Base-by-base conservation (phyloP, 225 moss, liverwort and hornwort species). In the Thuidium tamariscinum region DNA sequence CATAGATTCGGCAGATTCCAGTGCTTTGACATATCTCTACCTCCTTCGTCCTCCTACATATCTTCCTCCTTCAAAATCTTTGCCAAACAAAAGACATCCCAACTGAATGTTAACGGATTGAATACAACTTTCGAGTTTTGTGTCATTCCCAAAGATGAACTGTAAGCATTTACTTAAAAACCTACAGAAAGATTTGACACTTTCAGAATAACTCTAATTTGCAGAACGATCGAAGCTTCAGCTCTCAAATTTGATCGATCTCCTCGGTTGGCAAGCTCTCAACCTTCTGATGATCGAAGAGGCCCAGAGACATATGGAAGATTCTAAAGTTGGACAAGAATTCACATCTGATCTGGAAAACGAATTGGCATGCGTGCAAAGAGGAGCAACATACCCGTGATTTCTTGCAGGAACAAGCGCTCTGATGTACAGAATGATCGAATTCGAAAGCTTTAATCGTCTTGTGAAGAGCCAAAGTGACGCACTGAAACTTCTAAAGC, bases 1-100 rank as follows among this genome's bases (percentile, higher is more conserved):
- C 84, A 85, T 69, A 85, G 79, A 62, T 82, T 87, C 41, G 82
- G 79, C 90, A 82, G 71, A 62, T 85, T 87, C 77, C 59, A 32
- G 42, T 77, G 79, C 85, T 77, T 90, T 90, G 90, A 90, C 92
- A 92, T 92, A 82, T 88, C 92, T 84, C 85, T 80, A n/a, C 61
- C 74, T 89, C 83, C 37, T 80, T 49, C 65, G 79, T 59, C 63
- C 75, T 34, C 65, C 89, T 91, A 85, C 91, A 89, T 62, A 64
- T 75, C 82, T 63, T 49, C 74, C 62, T 84, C 44, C 83, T 57
- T 63, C 70, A 16, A 80, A 59, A 29, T 60, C 70, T 37, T 61
- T 37, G 21, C 59, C 16, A 16, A 37, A 16, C 9, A 59, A 46
- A 62, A 14, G 13, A 2, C 41, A 60, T 21, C 39, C 72, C 72